Conservation (phyloP, 768 basidiomycete species). For the Pleurotus giganteus region DNA sequence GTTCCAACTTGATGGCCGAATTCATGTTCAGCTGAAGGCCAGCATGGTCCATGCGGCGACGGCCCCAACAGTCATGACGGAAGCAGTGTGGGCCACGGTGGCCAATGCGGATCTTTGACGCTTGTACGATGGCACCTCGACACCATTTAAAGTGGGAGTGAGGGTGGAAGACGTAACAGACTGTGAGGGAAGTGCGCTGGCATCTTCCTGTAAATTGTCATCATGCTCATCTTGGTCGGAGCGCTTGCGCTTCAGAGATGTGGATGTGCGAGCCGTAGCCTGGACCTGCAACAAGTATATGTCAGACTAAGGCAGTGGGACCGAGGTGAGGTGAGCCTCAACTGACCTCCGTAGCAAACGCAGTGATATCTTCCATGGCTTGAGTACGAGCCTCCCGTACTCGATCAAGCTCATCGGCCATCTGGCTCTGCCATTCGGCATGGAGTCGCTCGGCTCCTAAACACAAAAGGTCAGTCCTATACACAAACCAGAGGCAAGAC, state of each 20-base stretch:
- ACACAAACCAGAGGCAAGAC: not conserved
- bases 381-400: constrained; percentile 39
- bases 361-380: constrained; percentile 31
- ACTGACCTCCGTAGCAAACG: constrained; percentile 32
- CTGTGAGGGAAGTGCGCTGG: constrained; percentile 11
- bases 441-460: constrained; percentile 47
- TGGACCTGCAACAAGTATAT: constrained; percentile 20
- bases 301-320: constrained; percentile 10
- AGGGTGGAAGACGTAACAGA: constrained; percentile 7
- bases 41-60: constrained; percentile 73
- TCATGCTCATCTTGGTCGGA: constrained; percentile 36
- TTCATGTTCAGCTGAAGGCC: constrained; percentile 49
- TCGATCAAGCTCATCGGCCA: constrained; percentile 43
- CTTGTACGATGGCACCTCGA: constrained; percentile 37
- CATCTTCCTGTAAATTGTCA: constrained; percentile 25
- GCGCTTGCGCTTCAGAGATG: constrained; percentile 66
- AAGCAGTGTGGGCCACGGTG: constrained; percentile 54
- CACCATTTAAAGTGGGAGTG: constrained; percentile 6
- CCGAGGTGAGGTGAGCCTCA: constrained; percentile 5
- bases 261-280: constrained; percentile 25
- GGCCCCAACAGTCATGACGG: constrained; percentile 64
- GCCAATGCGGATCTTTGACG: constrained; percentile 40
- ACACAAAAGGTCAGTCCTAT: not conserved
- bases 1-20: no score
- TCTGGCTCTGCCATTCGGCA: constrained; percentile 40